Conservation (phyloP, 108 stramenopile species). For the Nitzschia sp. region DNA sequence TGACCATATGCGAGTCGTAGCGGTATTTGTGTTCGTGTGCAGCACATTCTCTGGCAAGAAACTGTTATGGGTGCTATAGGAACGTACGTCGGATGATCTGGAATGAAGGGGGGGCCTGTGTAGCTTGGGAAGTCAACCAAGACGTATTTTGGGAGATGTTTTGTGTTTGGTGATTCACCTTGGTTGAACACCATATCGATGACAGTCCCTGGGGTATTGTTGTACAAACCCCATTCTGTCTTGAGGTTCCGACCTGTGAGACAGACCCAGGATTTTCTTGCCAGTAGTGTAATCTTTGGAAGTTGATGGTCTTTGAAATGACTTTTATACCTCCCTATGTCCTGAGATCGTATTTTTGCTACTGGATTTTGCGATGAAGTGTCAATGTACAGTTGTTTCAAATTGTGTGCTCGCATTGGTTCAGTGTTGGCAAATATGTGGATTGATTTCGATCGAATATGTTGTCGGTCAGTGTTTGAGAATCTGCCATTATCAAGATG, state of each 20-base stretch:
- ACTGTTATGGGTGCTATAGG: neutral
- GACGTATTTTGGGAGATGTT: neutral
- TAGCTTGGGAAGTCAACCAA: neutral
- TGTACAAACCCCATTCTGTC: neutral
- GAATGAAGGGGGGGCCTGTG: neutral
- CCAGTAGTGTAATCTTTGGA: neutral
- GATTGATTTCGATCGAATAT: neutral
- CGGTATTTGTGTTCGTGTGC: neutral
- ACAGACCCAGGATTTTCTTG: neutral
- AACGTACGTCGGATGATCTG: neutral
- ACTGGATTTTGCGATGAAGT: neutral
- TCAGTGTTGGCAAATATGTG: neutral
- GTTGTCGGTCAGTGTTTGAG: neutral
- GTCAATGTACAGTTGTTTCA: neutral
- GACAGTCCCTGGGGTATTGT: neutral
- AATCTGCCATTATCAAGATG: neutral
- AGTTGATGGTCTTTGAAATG: neutral
- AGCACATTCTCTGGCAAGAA: neutral
- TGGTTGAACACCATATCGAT: neutral
- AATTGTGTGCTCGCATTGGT: neutral
- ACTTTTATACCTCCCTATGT: neutral
- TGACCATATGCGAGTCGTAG: neutral
- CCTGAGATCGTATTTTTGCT: neutral
- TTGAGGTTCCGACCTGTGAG: neutral
- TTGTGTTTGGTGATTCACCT: neutral